Evolutionary conservation across 129 eudicot genomes (phyloP).

Genomic region (Flaveria sonorensis): DNA sequence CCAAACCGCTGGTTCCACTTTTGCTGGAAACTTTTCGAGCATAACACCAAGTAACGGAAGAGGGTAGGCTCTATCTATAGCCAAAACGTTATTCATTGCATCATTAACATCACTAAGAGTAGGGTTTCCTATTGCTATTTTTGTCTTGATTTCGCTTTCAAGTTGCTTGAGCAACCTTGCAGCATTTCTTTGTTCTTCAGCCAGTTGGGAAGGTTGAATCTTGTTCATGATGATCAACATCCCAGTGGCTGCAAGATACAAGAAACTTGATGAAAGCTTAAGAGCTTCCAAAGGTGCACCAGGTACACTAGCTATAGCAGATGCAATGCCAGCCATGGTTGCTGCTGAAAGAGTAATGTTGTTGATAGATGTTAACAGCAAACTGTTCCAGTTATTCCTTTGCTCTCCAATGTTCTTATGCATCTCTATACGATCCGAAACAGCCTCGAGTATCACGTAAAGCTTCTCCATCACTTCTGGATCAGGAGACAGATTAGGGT

Average conservation of each 20-base stretch:
- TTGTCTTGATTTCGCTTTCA: slow-evolving; percentile 39
- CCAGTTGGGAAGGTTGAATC: slow-evolving; percentile 64
- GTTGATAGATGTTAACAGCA: slow-evolving; percentile 49
- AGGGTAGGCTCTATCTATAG: slow-evolving; percentile 81
- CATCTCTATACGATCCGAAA: slow-evolving; percentile 68
- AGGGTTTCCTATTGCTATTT: slow-evolving; percentile 25
- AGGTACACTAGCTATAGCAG: slow-evolving; percentile 37
- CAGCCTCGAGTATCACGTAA: slow-evolving; percentile 47
- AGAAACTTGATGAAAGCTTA: slow-evolving; percentile 51
- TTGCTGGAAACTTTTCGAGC: slow-evolving; percentile 78
- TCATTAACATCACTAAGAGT: slow-evolving; percentile 44
- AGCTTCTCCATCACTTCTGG: slow-evolving; percentile 44
- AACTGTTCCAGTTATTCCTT: slow-evolving; percentile 55
- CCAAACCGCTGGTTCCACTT: slow-evolving; percentile 66
- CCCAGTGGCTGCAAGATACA: slow-evolving; percentile 54
- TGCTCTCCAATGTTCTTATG: slow-evolving; percentile 62
- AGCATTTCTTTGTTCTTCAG: slow-evolving; percentile 61
- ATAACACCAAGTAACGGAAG: slow-evolving; percentile 78
- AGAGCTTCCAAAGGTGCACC: slow-evolving; percentile 37
- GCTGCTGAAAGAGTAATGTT: slow-evolving; percentile 48
- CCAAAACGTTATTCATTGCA: slow-evolving; percentile 55
- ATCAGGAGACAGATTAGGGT: slow-evolving; percentile 8
- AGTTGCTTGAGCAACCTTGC: slow-evolving; percentile 51
- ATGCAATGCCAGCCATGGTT: slow-evolving; percentile 48
- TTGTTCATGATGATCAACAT: slow-evolving; percentile 57